Conservation (phyloP, 257 asterid genomes). For the Solanum chaucha region DNA sequence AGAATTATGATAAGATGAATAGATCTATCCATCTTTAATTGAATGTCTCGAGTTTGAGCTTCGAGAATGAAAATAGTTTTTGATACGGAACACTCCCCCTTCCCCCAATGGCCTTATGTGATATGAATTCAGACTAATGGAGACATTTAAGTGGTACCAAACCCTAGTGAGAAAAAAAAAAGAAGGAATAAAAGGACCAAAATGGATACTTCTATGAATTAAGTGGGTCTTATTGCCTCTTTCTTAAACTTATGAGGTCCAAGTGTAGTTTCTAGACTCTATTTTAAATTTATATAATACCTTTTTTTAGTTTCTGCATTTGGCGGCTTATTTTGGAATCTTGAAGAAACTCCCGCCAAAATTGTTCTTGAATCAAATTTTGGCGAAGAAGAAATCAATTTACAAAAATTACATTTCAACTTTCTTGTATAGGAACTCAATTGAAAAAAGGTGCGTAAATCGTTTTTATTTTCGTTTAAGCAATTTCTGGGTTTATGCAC, state of each 20-base stretch:
- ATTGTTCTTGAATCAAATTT: background rate
- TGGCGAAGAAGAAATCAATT: background rate
- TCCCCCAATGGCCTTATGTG: background rate
- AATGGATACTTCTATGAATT: background rate
- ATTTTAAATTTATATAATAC: background rate
- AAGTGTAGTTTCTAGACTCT: background rate
- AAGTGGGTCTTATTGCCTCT: background rate
- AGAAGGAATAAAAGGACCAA: background rate
- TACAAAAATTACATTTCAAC: background rate
- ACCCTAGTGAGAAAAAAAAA: background rate
- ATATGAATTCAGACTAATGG: background rate
- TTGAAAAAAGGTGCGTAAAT: background rate
- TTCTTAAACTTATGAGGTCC: background rate
- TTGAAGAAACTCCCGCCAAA: background rate
- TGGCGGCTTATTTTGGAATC: background rate
- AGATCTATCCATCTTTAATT: background rate
- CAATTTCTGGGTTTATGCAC: background rate
- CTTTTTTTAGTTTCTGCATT: background rate
- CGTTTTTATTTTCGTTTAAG: background rate
- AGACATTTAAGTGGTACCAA: background rate
- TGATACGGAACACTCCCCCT: background rate
- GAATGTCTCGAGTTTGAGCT: rapidly evolving
- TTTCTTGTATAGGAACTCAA: background rate
- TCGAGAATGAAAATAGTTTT: background rate
- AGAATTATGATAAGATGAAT: background rate